Conservation (phyloP, 2,329 filamentous ascomycete species). For the Aspergillus phoenicis region DNA sequence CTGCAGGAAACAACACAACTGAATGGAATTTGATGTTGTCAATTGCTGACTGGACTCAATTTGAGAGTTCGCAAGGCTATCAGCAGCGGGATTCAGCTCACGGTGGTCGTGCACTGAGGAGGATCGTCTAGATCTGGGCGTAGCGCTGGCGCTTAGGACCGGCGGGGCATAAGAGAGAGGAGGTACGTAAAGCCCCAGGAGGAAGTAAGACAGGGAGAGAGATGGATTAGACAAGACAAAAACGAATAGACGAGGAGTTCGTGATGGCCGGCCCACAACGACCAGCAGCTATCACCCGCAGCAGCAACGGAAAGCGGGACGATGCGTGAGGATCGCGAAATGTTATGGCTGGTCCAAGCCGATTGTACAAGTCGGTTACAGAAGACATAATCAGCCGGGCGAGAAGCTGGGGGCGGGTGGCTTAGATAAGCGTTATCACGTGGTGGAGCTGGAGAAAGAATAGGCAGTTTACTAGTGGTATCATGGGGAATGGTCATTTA, state of each 20-base stretch:
- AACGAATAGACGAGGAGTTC: slow-evolving; percentile 14
- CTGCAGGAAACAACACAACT: background rate
- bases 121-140: slow-evolving; percentile 25
- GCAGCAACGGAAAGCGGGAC: slow-evolving; percentile 11
- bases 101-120: slow-evolving; percentile 15
- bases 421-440: background rate
- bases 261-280: slow-evolving; percentile 19
- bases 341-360: slow-evolving; percentile 20
- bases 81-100: slow-evolving; percentile 2
- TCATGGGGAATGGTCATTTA: background rate
- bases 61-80: slow-evolving; percentile 4
- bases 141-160: slow-evolving; percentile 43
- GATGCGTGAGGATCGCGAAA: slow-evolving; percentile 16
- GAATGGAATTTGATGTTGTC: slow-evolving; percentile 13
- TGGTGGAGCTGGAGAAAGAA: background rate
- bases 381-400: slow-evolving; percentile 15
- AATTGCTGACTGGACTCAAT: slow-evolving; percentile 12
- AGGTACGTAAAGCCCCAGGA: slow-evolving; percentile 4
- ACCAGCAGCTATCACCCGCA: slow-evolving; percentile 17
- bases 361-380: slow-evolving; percentile 14
- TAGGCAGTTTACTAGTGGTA: background rate
- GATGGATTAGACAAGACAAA: background rate
- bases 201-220: slow-evolving; percentile 3
- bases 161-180: slow-evolving; percentile 37
- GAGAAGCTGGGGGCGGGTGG: slow-evolving; percentile 10